A percentile compares a stretch with the other conserved stretches of the same genome.
Conservation (phyloP, 257 asterid genomes). For the Scutellaria barbata region DNA sequence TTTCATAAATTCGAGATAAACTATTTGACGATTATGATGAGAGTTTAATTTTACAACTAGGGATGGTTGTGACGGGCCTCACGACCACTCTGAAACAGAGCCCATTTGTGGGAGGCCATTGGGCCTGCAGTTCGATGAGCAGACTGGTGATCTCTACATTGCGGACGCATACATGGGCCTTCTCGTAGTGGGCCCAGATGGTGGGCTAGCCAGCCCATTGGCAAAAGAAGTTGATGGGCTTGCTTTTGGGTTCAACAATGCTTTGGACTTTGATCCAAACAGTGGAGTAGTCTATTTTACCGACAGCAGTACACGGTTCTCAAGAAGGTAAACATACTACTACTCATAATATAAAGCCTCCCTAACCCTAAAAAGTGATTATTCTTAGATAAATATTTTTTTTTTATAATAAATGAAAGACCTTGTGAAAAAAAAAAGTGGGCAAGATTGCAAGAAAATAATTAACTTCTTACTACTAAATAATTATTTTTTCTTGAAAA, state of each 20-base stretch:
- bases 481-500: too few relatives aligned
- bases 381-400: too few relatives aligned
- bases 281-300: conserved; percentile 64
- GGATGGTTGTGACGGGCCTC: conserved; percentile 49
- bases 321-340: conserved; percentile 56
- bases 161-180: conserved; percentile 88
- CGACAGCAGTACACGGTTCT: conserved; percentile 65
- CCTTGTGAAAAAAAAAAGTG: too few relatives aligned
- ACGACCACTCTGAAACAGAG: conserved; percentile 48
- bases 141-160: conserved; percentile 60
- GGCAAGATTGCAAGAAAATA: too few relatives aligned
- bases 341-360: neutral
- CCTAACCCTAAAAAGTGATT: too few relatives aligned
- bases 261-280: conserved; percentile 58
- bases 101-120: conserved; percentile 81
- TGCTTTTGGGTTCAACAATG: conserved; percentile 59
- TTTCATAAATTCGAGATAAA: neutral
- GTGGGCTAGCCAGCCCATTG: conserved; percentile 60
- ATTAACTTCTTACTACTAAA: too few relatives aligned
- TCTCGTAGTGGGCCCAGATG: conserved; percentile 57
- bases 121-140: conserved; percentile 58
- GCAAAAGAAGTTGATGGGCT: conserved; percentile 44
- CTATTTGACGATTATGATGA: neutral
- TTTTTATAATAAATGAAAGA: too few relatives aligned
- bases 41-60: conserved; percentile 31